These are phyloP conservation scores for Didymella segeticola DNA, from an alignment of 2,329 filamentous ascomycete species.

Conservation along the genomic window DNA sequence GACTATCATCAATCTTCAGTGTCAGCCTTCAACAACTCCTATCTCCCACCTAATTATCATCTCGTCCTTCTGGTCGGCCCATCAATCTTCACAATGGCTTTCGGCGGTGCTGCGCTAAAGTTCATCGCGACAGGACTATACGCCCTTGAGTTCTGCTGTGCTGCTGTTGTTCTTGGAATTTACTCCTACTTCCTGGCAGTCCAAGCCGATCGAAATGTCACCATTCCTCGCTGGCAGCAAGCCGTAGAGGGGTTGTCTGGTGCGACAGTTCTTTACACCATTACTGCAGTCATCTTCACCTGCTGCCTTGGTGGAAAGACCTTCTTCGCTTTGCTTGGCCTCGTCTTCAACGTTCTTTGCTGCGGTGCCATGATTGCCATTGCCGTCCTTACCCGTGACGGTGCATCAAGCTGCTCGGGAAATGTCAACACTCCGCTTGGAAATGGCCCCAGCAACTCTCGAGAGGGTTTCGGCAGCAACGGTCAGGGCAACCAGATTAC, in stretches of 20 bases:
- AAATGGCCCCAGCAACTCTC: constrained; percentile 60
- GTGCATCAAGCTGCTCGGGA: constrained; percentile 70
- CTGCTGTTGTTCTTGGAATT: constrained; percentile 76
- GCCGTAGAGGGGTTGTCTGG: constrained; percentile 78
- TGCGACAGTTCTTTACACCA: constrained; percentile 74
- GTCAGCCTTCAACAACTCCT: constrained; percentile 1
- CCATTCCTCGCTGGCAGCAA: constrained; percentile 69
- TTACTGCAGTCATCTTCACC: constrained; percentile 74
- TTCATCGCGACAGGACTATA: constrained; percentile 74
- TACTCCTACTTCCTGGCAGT: constrained; percentile 83
- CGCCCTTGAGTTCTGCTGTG: constrained; percentile 73
- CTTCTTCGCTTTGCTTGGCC: constrained; percentile 74
- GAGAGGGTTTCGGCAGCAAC: constrained; percentile 58
- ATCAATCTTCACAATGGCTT: constrained; percentile 58
- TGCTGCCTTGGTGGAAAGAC: constrained; percentile 77
- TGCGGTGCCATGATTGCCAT: constrained; percentile 81
- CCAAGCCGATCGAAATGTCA: constrained; percentile 67
- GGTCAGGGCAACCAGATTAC: constrained; percentile 50
- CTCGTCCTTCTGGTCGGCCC: background rate
- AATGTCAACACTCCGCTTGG: constrained; percentile 73
- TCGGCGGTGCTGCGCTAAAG: constrained; percentile 70
- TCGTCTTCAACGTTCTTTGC: constrained; percentile 80
- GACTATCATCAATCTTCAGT: background rate
- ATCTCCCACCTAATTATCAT: background rate
- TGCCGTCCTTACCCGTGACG: constrained; percentile 74